These are phyloP conservation scores for Huntiella abstrusa DNA, from an alignment of 2,329 filamentous ascomycete genomes.

Conservation along the genomic window DNA sequence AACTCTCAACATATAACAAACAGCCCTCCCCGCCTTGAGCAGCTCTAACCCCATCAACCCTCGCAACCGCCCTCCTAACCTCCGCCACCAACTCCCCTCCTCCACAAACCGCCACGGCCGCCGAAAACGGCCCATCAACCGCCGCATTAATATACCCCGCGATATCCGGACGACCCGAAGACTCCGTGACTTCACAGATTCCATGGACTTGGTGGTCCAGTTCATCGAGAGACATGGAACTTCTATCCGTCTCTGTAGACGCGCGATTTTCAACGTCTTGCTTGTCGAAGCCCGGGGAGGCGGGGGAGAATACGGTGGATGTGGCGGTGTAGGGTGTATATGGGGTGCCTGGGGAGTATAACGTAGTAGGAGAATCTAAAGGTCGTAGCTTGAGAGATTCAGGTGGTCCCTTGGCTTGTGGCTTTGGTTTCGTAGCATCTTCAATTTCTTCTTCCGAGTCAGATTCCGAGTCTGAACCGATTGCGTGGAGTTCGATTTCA, in stretches of 20 bases:
- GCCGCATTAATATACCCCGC: conserved; percentile 25
- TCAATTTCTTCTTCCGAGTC: conserved; percentile 3
- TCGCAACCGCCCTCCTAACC: conserved; percentile 35
- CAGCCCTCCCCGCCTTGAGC: conserved; percentile 5
- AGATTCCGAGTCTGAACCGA: conserved; percentile 6
- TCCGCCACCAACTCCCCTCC: conserved; percentile 34
- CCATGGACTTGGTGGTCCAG: conserved; percentile 2
- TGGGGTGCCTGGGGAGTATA: background rate
- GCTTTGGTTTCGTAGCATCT: background rate
- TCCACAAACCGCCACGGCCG: conserved; percentile 38
- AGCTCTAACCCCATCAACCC: conserved; percentile 10
- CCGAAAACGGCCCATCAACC: conserved; percentile 29
- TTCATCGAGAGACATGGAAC: conserved; percentile 7
- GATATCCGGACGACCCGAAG: conserved; percentile 12
- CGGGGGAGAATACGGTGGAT: conserved; percentile 8
- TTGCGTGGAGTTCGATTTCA: background rate
- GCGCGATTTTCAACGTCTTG: conserved; percentile 6
- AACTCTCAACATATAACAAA: conserved; percentile 9
- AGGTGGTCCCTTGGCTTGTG: background rate
- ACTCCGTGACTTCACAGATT: conserved; percentile 2
- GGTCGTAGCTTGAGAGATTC: conserved; percentile 9
- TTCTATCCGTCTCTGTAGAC: conserved; percentile 6
- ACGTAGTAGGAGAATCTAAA: conserved; percentile 1
- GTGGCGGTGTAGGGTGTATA: conserved; percentile 9
- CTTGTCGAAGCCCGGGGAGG: conserved; percentile 5